phyloP scores from a whole-genome alignment of 352 stramenopile species.

The Phytophthora cajani region DNA sequence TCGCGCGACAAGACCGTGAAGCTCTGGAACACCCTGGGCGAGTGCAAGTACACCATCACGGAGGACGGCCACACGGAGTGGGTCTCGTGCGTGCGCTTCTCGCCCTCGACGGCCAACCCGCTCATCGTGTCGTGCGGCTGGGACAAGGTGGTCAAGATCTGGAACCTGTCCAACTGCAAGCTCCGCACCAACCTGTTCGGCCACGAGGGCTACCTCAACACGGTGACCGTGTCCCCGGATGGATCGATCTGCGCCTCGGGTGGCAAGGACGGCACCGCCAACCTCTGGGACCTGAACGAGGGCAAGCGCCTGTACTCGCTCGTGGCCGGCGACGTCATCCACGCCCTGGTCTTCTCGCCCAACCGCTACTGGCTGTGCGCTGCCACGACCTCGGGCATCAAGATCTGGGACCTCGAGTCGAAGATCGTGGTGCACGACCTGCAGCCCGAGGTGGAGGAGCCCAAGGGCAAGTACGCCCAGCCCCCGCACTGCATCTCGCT shows the following conservation, averaged over 20 bases:
- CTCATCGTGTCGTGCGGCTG: constrained; percentile 99
- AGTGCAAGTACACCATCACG: constrained; percentile 99
- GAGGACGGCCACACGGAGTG: constrained; percentile 99
- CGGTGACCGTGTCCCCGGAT: constrained; percentile 99
- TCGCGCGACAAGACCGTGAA: constrained; percentile 99
- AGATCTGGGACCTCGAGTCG: constrained; percentile 99
- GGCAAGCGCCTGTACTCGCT: constrained; percentile 99
- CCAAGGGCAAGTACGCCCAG: constrained; percentile 94
- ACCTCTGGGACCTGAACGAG: constrained; percentile 99
- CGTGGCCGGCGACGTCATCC: constrained; percentile 97
- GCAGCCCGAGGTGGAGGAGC: constrained; percentile 90
- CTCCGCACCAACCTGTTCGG: constrained; percentile 99
- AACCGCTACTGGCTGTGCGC: constrained; percentile 99
- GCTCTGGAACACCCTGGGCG: constrained; percentile 99
- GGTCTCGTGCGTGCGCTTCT: constrained; percentile 99
- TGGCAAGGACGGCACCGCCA: constrained; percentile 99
- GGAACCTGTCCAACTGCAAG: constrained; percentile 99
- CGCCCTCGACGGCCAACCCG: constrained; percentile 94
- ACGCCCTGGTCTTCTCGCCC: constrained; percentile 98
- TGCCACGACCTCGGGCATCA: constrained; percentile 98
- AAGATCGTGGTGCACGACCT: constrained; percentile 99
- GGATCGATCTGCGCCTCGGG: constrained; percentile 99
- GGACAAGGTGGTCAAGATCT: constrained; percentile 99
- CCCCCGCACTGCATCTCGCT: constrained; percentile 97
- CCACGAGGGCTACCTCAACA: constrained; percentile 99